Evolutionary conservation across 1,284 basidiomycete genomes (phyloP).

Genomic region (Tylopilus sp.): DNA sequence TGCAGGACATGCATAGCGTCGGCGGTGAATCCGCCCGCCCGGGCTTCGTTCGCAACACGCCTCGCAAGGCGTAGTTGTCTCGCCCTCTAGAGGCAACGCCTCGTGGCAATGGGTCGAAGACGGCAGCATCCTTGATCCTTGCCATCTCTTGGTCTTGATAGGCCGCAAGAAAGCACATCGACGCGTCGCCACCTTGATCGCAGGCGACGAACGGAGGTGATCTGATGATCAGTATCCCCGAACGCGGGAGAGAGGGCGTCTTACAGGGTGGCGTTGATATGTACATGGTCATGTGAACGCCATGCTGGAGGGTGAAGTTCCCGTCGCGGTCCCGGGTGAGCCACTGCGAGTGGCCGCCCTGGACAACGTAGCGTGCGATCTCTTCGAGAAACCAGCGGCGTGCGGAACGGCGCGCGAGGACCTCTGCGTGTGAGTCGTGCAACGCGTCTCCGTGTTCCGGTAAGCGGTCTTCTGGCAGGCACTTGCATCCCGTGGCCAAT

Average conservation of each 20-base stretch:
- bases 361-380: constrained; percentile 38
- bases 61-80: constrained; percentile 68
- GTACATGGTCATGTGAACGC: constrained; percentile 66
- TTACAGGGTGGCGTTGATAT: constrained; percentile 89
- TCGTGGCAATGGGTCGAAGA: constrained; percentile 36
- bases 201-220: constrained; percentile 1
- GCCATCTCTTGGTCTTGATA: constrained; percentile 70
- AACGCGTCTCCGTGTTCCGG: constrained; percentile 75
- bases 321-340: constrained; percentile 37
- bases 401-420: constrained; percentile 78
- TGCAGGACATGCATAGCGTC: constrained; percentile 82
- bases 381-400: constrained; percentile 81
- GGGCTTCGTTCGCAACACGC: constrained; percentile 85
- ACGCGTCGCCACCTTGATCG: constrained; percentile 81
- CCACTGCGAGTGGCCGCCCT: constrained; percentile 40
- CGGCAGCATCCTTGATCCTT: constrained; percentile 53
- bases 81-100: constrained; percentile 64
- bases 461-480: constrained; percentile 64
- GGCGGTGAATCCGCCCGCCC: constrained; percentile 81
- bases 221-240: constrained; percentile 9
- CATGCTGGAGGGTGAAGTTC: constrained; percentile 48
- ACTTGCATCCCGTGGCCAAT: constrained; percentile 84
- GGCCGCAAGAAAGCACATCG: constrained; percentile 71
- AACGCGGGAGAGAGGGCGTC: constrained; percentile 15
- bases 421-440: constrained; percentile 90